Evolutionary conservation across 306 rosid genomes (phyloP), one percentile per base, ranked within the genome.

Genomic region (Clitoria ternatea): DNA sequence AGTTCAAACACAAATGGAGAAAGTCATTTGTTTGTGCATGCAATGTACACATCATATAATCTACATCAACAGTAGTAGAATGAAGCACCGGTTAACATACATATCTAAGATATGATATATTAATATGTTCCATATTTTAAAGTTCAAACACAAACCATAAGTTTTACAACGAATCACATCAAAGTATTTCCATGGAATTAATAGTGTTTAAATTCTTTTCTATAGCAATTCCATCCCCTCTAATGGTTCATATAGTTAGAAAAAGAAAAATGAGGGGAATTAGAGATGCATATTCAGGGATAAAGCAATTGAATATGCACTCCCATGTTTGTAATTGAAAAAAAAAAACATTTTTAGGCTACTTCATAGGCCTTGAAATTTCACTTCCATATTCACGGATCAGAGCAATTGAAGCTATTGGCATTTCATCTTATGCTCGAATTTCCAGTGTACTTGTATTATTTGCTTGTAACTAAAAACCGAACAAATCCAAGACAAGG

Each of bases 401-500:
- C 55, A 91, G 49, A 4, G 90, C 82, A 77, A 89, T 71, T 18
- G 87, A 72, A 63, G 81, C 39, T 67, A 63, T 3, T 75, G 85
- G 89, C 97, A 92, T 20, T 80, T 70, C 19, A 19, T 39, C 86
- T 85, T 81, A 67, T 92, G 97, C 61, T 83, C 93, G 47, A 83
- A 78, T 61, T 69, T 85, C 97, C 97, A 92, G 74, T 92, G 94
- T 10, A 54, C 52, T n/a, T 69, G 69, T 63, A 72, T 92, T 96
- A 68, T 96, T 89, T 67, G 57, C 52, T 60, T n/a, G 26, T 2
- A 92, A 77, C 97, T 92, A 82, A 59, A 73, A 80, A 61, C 23
- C 1, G 6, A 24, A 56, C 48, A 61, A 18, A 55, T n/a, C 6
- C 43, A 78, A 71, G 7, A 22, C 32, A 72, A 47, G 50, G 9